Conservation (phyloP, 768 basidiomycete genomes). For the Suillus plorans region DNA sequence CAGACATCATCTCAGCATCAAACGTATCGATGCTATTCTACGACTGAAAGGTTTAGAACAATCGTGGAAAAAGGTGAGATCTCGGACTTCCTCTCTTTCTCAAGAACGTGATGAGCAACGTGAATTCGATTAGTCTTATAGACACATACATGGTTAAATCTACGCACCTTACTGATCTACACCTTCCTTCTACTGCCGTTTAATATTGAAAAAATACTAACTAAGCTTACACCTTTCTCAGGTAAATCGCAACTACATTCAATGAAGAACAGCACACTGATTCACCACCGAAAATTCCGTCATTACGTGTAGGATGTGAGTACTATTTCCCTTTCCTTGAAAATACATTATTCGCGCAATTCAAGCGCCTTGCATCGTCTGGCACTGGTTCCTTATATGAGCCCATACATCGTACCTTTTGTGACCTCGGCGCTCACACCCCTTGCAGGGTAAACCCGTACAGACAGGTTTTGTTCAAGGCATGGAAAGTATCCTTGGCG, state of each 20-base stretch:
- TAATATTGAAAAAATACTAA: conserved; percentile 1
- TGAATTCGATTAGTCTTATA: conserved; percentile 94
- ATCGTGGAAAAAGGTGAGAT: conserved; percentile 68
- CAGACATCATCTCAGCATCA: conserved; percentile 64
- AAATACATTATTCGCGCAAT: conserved; percentile 69
- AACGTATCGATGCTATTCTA: conserved; percentile 81
- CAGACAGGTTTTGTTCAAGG: conserved; percentile 79
- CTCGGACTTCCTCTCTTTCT: conserved; percentile 8
- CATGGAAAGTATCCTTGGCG: conserved; percentile 79
- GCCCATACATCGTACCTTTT: conserved; percentile 6
- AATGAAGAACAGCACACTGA: not conserved
- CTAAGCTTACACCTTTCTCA: not conserved
- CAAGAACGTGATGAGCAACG: conserved; percentile 52
- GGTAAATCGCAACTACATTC: conserved; percentile 4
- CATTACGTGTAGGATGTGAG: conserved; percentile 40
- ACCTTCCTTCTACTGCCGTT: not conserved
- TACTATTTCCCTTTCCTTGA: conserved; percentile 32
- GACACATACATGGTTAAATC: conserved; percentile 75
- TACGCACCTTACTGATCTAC: conserved; percentile 22
- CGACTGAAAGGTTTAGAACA: conserved; percentile 78
- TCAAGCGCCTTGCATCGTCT: conserved; percentile 61
- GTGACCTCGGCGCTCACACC: conserved; percentile 8
- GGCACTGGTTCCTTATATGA: conserved; percentile 74
- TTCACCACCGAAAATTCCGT: not conserved
- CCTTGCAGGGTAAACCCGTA: conserved; percentile 53